A percentile compares a stretch with the other conserved stretches of the same genome.
Evolutionary conservation across 2,329 filamentous ascomycete species (phyloP).

Genomic region (Podosphaera xanthii): DNA sequence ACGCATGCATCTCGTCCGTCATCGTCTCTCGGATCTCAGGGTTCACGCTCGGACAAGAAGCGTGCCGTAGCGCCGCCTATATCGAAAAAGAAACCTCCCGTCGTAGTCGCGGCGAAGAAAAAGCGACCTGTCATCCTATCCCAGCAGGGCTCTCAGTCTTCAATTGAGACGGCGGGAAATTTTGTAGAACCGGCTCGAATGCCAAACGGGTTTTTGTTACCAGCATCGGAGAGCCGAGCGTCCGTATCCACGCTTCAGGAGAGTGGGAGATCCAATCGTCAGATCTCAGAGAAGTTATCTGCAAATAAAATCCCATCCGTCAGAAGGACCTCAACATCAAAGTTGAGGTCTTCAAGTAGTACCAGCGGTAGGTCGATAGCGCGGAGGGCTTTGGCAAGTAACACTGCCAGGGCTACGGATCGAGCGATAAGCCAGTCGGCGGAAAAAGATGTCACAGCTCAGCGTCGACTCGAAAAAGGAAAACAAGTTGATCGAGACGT

Average conservation of each 20-base stretch:
- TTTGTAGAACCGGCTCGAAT: background rate
- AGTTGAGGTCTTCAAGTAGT: conserved; percentile 3
- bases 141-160: conserved; percentile 23
- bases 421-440: background rate
- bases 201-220: background rate
- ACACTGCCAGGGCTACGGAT: background rate
- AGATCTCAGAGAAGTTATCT: conserved; percentile 6
- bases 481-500: background rate
- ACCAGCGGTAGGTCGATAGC: background rate
- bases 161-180: background rate
- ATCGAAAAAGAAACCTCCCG: conserved; percentile 19
- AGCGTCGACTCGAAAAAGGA: background rate
- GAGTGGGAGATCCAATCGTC: no score
- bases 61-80: background rate
- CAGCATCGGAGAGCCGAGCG: background rate
- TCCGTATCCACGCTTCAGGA: background rate
- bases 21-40: conserved; percentile 4
- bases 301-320: conserved; percentile 4
- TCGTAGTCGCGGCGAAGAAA: conserved; percentile 21
- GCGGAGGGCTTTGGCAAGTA: background rate
- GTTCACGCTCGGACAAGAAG: conserved; percentile 9
- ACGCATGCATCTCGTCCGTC: conserved; percentile 6
- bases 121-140: conserved; percentile 24
- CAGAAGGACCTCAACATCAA: background rate
- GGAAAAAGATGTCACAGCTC: background rate